Evolutionary conservation across 371 early-diverging fungal genomes (phyloP).

Genomic region (Mucor circinelloides): DNA sequence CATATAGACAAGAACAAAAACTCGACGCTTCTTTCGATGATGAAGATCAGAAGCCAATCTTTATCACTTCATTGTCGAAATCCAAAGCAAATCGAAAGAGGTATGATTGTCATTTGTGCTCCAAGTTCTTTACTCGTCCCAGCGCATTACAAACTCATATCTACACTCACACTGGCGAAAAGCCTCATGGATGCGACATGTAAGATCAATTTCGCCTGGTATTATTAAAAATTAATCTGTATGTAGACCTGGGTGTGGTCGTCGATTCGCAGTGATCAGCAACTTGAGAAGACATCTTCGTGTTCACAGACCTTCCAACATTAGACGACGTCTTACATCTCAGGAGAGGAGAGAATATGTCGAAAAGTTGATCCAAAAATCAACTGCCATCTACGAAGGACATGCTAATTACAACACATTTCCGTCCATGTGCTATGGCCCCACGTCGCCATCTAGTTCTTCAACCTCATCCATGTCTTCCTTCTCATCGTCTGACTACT

Average conservation of each 20-base stretch:
- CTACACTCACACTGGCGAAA: constrained; percentile 80
- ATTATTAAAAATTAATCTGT: background rate
- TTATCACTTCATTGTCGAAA: background rate
- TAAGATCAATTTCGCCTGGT: constrained; percentile 10
- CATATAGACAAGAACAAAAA: background rate
- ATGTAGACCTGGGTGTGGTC: constrained; percentile 38
- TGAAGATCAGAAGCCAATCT: background rate
- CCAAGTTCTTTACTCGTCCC: constrained; percentile 76
- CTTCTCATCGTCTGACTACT: background rate
- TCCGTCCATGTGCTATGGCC: constrained; percentile 6
- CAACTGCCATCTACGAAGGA: constrained; percentile 1
- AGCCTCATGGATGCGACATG: constrained; percentile 67
- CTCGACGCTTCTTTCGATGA: background rate
- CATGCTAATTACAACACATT: background rate
- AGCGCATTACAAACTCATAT: constrained; percentile 73
- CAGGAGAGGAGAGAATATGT: constrained; percentile 28
- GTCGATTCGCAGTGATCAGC: constrained; percentile 43
- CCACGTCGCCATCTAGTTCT: background rate
- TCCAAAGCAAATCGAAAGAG: constrained; percentile 4
- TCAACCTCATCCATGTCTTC: background rate
- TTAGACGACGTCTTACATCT: constrained; percentile 25
- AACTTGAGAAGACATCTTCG: constrained; percentile 47
- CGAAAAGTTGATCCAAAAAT: constrained; percentile 32
- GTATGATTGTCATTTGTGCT: constrained; percentile 66
- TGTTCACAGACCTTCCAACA: constrained; percentile 29